Percentiles rank a stretch among this genome's conserved stretches.
phyloP scores from a whole-genome alignment of 108 stramenopile species.

The Skeletonema potamos region DNA sequence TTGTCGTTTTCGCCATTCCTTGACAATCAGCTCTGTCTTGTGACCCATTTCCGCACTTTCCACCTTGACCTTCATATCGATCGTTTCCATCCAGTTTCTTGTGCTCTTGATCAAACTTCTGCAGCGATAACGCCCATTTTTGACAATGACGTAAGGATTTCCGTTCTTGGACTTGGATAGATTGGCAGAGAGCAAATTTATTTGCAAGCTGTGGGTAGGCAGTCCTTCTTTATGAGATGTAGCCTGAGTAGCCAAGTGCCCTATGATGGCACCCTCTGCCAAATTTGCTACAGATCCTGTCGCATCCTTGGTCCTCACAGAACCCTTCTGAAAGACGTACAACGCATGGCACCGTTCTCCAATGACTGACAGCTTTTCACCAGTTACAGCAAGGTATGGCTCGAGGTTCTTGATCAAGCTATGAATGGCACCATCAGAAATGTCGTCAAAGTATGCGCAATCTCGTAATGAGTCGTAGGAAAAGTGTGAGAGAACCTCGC shows the following conservation, averaged over 20 bases:
- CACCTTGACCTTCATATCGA: constrained; percentile 33
- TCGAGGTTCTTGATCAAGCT: constrained; percentile 33
- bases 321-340: constrained; percentile 49
- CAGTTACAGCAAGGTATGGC: constrained; percentile 47
- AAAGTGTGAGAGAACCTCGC: constrained; percentile 40
- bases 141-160: constrained; percentile 36
- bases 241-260: constrained; percentile 35
- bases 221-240: constrained; percentile 20
- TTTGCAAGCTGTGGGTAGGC: constrained; percentile 27
- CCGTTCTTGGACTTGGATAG: constrained; percentile 23
- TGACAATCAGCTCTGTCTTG: constrained; percentile 33
- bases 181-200: constrained; percentile 29
- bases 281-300: constrained; percentile 4
- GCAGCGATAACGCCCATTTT: constrained; percentile 15
- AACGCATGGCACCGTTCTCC: constrained; percentile 34
- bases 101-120: constrained; percentile 39
- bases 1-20: constrained; percentile 29
- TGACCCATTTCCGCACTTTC: constrained; percentile 1
- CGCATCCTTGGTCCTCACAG: constrained; percentile 11
- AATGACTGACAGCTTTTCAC: constrained; percentile 41
- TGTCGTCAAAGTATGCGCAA: constrained; percentile 32
- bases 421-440: constrained; percentile 39
- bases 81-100: constrained; percentile 36
- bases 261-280: constrained; percentile 43
- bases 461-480: constrained; percentile 41